Evolutionary conservation across 2,329 filamentous ascomycete genomes (phyloP), one percentile per base, ranked within the genome.

Genomic region (Colletotrichum sp.): DNA sequence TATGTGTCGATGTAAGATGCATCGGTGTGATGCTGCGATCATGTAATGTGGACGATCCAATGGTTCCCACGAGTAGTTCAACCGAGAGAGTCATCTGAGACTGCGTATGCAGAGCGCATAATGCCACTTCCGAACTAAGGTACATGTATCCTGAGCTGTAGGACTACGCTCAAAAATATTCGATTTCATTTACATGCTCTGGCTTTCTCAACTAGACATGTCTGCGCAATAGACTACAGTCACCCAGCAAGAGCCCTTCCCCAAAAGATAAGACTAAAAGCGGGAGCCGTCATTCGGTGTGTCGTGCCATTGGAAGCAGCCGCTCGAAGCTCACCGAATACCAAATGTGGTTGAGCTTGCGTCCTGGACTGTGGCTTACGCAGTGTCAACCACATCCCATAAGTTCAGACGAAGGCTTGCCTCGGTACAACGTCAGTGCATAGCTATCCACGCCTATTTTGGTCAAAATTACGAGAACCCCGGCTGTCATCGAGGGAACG

Each of bases 191-290:
- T 3, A 21, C 44, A 21, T 52, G 2, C n/a, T 1, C 10, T 52
- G 6, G 44, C 6, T 21, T 21, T 7, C 5, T 13, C 0, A 52
- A 21, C 44, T 21, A 52, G 3, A 13, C 3, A 0, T 7, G n/a
- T 21, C 44, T 0, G 3, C 3, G 44, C n/a, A 49, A 1, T 13
- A 1, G 0, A 0, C 0, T 21, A 0, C 44, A 21, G n/a, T 52
- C n/a, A 0, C 6, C 0, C 44, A 21, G 44, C 10, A n/a, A 24
- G 44, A 21, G 44, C n/a, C 44, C n/a, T 52, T 52, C 5, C n/a
- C 44, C 44, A 52, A 52, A 3, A 52, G 0, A 1, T 21, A 1
- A 52, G 44, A 21, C n/a, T 52, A 1, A 21, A 21, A 21, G n/a
- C 5, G 44, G 44, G n/a, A 21, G n/a, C 44, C 44, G 44, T 52